Evolutionary conservation across 2,329 filamentous ascomycete species (phyloP).

Genomic region (Verticillium zaregamsianum): DNA sequence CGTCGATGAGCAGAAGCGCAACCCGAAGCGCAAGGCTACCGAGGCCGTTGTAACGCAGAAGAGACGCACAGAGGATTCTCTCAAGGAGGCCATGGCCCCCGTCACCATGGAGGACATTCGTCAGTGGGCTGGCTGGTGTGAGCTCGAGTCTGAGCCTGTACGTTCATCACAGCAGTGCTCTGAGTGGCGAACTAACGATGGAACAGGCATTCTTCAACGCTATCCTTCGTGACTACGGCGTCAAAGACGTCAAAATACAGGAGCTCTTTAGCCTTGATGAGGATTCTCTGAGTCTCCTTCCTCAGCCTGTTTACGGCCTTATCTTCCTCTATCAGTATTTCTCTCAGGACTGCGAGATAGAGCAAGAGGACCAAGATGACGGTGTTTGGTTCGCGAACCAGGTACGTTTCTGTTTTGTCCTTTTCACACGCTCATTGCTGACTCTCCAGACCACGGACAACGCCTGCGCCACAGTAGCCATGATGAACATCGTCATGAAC

Average conservation of each 20-base stretch:
- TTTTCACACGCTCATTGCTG: background rate
- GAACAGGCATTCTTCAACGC: conserved; percentile 75
- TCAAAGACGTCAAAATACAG: conserved; percentile 66
- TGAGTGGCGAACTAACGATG: background rate
- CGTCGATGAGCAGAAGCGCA: conserved; percentile 22
- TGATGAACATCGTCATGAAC: conserved; percentile 94
- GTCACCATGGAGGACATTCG: conserved; percentile 48
- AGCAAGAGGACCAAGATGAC: conserved; percentile 50
- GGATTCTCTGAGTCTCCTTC: conserved; percentile 56
- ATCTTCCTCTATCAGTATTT: conserved; percentile 80
- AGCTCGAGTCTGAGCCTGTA: conserved; percentile 88
- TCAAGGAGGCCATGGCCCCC: conserved; percentile 42
- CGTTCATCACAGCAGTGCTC: conserved; percentile 20
- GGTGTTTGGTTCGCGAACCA: conserved; percentile 94
- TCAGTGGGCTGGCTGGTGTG: conserved; percentile 70
- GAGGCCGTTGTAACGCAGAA: conserved; percentile 17
- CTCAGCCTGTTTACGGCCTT: conserved; percentile 78
- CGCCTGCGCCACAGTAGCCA: conserved; percentile 85
- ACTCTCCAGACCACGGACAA: conserved; percentile 65
- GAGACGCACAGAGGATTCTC: conserved; percentile 32
- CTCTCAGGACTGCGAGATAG: conserved; percentile 45
- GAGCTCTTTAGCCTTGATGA: conserved; percentile 74
- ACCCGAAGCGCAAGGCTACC: conserved; percentile 41
- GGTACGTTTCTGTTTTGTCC: conserved; percentile 34
- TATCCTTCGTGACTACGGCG: conserved; percentile 76